These are phyloP conservation scores for Neodidymelliopsis sp. DNA, from an alignment of 2,329 filamentous ascomycete genomes.

Conservation along the genomic window DNA sequence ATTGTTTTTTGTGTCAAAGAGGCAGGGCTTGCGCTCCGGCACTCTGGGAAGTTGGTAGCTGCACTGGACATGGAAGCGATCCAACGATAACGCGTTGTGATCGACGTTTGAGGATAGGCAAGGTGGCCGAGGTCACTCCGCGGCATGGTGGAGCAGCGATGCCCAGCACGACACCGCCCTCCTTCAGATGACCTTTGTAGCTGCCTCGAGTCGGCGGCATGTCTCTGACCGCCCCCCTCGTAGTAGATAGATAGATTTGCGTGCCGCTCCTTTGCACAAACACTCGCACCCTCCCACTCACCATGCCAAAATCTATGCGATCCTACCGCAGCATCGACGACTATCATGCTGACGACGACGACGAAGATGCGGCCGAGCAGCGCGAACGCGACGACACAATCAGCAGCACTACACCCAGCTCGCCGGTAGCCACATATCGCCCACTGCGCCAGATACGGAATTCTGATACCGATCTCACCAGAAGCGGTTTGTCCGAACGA, in stretches of 20 bases:
- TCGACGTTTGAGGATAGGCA: constrained; percentile 10
- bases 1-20: not conserved
- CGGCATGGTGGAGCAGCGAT: constrained; percentile 20
- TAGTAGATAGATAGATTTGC: constrained; percentile 19
- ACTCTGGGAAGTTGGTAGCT: not conserved
- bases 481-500: constrained; percentile 53
- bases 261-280: constrained; percentile 12
- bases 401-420: constrained; percentile 45
- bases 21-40: not conserved
- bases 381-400: constrained; percentile 42
- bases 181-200: constrained; percentile 35
- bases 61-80: not conserved
- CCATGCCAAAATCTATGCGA: constrained; percentile 46
- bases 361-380: constrained; percentile 40
- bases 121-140: constrained; percentile 15
- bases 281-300: constrained; percentile 13
- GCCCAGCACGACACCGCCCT: constrained; percentile 33
- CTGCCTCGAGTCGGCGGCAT: constrained; percentile 14
- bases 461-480: constrained; percentile 46
- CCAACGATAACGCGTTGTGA: constrained; percentile 12
- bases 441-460: constrained; percentile 37
- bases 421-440: constrained; percentile 44
- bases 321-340: constrained; percentile 47
- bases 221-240: constrained; percentile 14
- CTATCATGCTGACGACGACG: constrained; percentile 46